Conservation (phyloP, 306 rosid species). For the Clitoria ternatea region DNA sequence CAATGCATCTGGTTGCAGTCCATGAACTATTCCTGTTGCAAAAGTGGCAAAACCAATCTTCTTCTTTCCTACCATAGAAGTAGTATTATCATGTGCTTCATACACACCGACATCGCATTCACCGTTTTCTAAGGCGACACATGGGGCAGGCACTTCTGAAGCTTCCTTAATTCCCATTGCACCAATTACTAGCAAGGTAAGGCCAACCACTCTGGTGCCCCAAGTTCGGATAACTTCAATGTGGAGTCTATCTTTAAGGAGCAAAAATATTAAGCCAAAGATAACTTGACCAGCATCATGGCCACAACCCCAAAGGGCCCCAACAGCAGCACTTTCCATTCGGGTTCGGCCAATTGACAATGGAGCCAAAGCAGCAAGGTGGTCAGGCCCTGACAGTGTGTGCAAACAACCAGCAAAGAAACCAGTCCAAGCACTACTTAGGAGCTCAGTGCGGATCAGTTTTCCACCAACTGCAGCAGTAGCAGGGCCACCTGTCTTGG, state of each 20-base stretch:
- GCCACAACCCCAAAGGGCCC: constrained; percentile 99
- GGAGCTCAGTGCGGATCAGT: constrained; percentile 66
- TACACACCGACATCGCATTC: constrained; percentile 59
- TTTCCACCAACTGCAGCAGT: constrained; percentile 61
- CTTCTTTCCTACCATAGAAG: constrained; percentile 60
- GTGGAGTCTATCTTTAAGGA: constrained; percentile 84
- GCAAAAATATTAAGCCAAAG: constrained; percentile 77
- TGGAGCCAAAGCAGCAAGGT: constrained; percentile 98
- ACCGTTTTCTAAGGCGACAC: constrained; percentile 77
- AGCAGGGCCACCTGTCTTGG: constrained; percentile 59
- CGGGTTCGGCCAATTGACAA: constrained; percentile 83
- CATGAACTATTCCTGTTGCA: constrained; percentile 96
- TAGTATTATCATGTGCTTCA: constrained; percentile 48
- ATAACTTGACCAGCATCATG: constrained; percentile 97
- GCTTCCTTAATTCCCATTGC: constrained; percentile 90
- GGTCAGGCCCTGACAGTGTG: constrained; percentile 99
- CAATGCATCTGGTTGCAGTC: constrained; percentile 94
- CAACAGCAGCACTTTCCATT: constrained; percentile 91
- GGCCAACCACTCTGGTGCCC: constrained; percentile 93
- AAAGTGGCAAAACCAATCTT: constrained; percentile 97
- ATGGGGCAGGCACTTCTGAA: constrained; percentile 72
- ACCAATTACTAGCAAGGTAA: constrained; percentile 81
- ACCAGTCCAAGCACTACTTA: constrained; percentile 94
- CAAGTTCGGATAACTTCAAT: constrained; percentile 81
- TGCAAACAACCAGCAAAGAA: constrained; percentile 95